Conservation (phyloP, 2,329 filamentous ascomycete genomes). For the Botrytis paeoniae region DNA sequence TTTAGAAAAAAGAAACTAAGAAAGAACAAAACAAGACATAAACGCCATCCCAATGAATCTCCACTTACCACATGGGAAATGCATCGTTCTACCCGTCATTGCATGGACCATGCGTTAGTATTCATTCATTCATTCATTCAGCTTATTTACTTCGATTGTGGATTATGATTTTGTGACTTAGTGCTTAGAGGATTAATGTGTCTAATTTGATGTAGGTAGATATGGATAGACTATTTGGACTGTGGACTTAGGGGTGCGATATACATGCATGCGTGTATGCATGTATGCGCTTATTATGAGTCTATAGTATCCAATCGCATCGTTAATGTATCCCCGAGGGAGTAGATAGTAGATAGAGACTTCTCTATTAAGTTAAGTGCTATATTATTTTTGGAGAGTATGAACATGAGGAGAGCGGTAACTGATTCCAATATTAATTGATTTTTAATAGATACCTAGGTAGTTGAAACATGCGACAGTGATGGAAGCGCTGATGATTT, state of each 20-base stretch:
- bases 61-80: not conserved
- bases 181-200: not conserved
- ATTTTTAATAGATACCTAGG: not conserved
- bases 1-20: not conserved
- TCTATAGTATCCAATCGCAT: not conserved
- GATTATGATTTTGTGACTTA: not conserved
- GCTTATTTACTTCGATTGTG: not conserved
- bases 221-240: not conserved
- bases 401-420: not conserved
- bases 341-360: not conserved
- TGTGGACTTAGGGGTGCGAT: not conserved
- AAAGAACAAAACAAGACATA: not conserved
- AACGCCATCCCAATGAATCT: not conserved
- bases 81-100: not conserved
- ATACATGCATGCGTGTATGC: not conserved
- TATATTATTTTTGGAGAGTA: not conserved
- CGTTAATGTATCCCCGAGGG: not conserved
- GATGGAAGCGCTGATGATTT: not conserved
- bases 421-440: not conserved
- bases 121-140: not conserved
- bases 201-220: not conserved
- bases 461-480: not conserved
- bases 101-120: not conserved
- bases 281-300: not conserved
- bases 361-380: not conserved